Base-by-base conservation (phyloP, 345 rosid genomes). In the Salix viminalis region DNA sequence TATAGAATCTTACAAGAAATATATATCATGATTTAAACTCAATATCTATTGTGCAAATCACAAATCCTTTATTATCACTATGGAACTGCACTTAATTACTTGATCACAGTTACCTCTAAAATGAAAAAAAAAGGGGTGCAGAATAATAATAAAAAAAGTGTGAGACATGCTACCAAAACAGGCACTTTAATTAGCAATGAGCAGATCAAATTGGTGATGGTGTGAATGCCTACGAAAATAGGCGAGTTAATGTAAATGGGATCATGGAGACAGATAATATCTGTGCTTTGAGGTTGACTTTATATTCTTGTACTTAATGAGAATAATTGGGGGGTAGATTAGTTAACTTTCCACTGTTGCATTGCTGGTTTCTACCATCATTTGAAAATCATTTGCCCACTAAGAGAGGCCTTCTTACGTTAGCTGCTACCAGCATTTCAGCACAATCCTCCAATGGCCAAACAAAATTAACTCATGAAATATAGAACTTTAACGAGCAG, bases 301-400 rank as follows among this genome's bases (percentile, higher is more conserved):
- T 71, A 7, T 42, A 7, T 42, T 52, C 79, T 32, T 21, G 5
- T 72, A 16, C 9, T 34, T 34, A 5, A 4, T n/a, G 81, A 72
- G 34, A 39, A 79, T 74, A 66, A 85, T 79, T 79, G 89, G 88
- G 37, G 83, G 89, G 87, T 79, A 77, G 76, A 70, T 85, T 82
- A 39, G 91, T 80, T 79, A 83, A 30, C 28, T 46, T 72, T 79
- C 26, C 75, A 28, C 42, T 19, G 37, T 37, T 79, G 16, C 46
- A 48, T n/a, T 50, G 26, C 12, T 44, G 23, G 36, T 37, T 30
- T 36, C 24, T 54, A 14, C 2, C 24, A 23, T 10, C 18, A 5
- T 18, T 50, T 18, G 1, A 30, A 21, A 16, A 7, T 46, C 21
- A 13, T 23, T 64, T 58, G 7, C 64, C 42, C 37, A 19, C 36